A percentile compares a stretch with the other conserved stretches of the same genome.
These are phyloP conservation scores for Aspergillus alliaceus DNA, from an alignment of 2,329 filamentous ascomycete genomes.

Conservation along the genomic window DNA sequence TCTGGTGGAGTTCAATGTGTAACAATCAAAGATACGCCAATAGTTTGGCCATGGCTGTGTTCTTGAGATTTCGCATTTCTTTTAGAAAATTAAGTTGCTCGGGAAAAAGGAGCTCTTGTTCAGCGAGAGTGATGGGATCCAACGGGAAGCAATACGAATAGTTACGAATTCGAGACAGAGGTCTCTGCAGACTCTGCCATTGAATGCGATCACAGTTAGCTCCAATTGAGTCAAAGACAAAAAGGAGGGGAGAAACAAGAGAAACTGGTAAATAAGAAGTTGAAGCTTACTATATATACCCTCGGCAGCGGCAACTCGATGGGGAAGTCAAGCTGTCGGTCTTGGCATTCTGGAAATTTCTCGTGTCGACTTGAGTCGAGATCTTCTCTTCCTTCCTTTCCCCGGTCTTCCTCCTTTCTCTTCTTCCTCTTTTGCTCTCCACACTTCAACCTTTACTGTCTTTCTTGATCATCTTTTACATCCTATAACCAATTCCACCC, in stretches of 20 bases:
- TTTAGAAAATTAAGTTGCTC: conserved; percentile 2
- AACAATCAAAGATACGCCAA: background rate
- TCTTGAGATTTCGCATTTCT: background rate
- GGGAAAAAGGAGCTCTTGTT: conserved; percentile 11
- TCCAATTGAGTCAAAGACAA: background rate
- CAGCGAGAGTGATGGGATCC: background rate
- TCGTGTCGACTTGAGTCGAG: conserved; percentile 30
- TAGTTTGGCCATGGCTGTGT: background rate
- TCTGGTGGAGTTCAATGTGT: conserved; percentile 21
- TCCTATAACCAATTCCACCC: background rate
- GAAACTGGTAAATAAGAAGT: background rate
- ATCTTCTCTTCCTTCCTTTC: conserved; percentile 32
- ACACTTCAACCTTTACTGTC: conserved; percentile 21
- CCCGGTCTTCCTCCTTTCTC: conserved; percentile 27
- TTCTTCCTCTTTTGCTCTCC: conserved; percentile 30
- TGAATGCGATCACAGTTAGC: background rate
- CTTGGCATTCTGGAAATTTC: conserved; percentile 50
- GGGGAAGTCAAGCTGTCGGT: conserved; percentile 24
- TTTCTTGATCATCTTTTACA: conserved; percentile 5
- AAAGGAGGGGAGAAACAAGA: background rate
- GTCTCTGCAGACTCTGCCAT: background rate
- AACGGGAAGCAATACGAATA: background rate
- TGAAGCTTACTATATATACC: conserved; percentile 20
- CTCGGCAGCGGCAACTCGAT: conserved; percentile 29
- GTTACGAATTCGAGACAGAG: background rate